phyloP scores from a whole-genome alignment of 768 basidiomycete species.

The Inosperma sp. region DNA sequence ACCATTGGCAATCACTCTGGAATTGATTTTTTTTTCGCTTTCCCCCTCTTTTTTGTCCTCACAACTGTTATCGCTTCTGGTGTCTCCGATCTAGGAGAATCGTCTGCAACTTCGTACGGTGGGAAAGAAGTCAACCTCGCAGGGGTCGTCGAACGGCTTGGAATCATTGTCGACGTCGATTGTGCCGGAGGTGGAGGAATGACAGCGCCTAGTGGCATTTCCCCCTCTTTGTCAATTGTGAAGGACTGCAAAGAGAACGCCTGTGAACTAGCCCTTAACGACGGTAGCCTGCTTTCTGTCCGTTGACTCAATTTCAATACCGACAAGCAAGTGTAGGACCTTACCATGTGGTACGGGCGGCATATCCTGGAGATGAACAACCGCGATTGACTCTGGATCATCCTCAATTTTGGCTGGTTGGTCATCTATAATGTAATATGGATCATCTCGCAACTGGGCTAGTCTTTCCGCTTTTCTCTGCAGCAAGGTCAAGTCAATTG shows the following conservation, averaged over 20 bases:
- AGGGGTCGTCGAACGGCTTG: constrained; percentile 29
- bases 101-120: constrained; percentile 50
- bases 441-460: constrained; percentile 78
- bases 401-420: constrained; percentile 39
- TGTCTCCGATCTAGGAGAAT: constrained; percentile 41
- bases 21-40: constrained; percentile 61
- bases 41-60: constrained; percentile 61
- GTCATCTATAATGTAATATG: constrained; percentile 83
- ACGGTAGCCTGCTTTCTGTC: constrained; percentile 32
- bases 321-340: constrained; percentile 2
- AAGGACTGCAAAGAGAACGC: constrained; percentile 45
- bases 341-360: constrained; percentile 41
- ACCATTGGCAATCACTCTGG: neutral
- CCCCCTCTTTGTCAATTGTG: constrained; percentile 72
- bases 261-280: constrained; percentile 39
- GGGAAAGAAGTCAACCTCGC: constrained; percentile 41
- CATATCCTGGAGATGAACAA: constrained; percentile 77
- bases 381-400: constrained; percentile 89
- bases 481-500: neutral
- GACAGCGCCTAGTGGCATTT: constrained; percentile 70
- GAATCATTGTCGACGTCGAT: constrained; percentile 23
- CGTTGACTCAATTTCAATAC: neutral
- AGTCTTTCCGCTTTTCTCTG: constrained; percentile 74
- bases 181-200: constrained; percentile 18
- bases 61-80: constrained; percentile 75